Conservation (phyloP, 2,329 filamentous ascomycete genomes). For the Cercospora zeae-maydis region DNA sequence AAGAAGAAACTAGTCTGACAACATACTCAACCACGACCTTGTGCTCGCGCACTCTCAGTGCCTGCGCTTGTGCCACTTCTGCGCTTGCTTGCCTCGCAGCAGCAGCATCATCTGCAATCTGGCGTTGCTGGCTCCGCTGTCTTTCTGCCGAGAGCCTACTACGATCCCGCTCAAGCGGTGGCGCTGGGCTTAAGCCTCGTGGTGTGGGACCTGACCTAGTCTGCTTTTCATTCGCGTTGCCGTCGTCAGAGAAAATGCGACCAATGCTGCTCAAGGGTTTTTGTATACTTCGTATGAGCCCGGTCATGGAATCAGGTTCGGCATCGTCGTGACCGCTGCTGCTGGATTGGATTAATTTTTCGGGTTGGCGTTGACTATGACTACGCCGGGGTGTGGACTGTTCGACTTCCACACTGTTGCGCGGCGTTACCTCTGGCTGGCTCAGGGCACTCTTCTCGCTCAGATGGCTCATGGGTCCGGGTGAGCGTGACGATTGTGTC, state of each 20-base stretch:
- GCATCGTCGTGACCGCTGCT: constrained; percentile 36
- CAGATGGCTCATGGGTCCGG: constrained; percentile 37
- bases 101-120: constrained; percentile 77
- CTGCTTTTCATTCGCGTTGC: constrained; percentile 28
- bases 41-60: constrained; percentile 80
- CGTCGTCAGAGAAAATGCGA: constrained; percentile 82
- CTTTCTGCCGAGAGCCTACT: constrained; percentile 24
- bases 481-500: constrained; percentile 31
- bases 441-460: constrained; percentile 51
- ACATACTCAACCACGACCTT: constrained; percentile 74
- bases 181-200: constrained; percentile 47
- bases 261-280: constrained; percentile 87
- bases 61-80: constrained; percentile 80
- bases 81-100: constrained; percentile 87
- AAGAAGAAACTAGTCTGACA: background rate
- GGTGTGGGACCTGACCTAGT: constrained; percentile 43
- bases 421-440: constrained; percentile 56
- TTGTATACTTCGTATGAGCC: constrained; percentile 85
- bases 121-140: constrained; percentile 37
- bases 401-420: constrained; percentile 59
- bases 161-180: constrained; percentile 20
- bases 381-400: constrained; percentile 56
- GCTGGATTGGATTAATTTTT: constrained; percentile 25
- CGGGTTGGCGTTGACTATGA: constrained; percentile 47
- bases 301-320: constrained; percentile 75